These are phyloP conservation scores for Mycena metata DNA, from an alignment of 768 basidiomycete genomes.

Conservation along the genomic window DNA sequence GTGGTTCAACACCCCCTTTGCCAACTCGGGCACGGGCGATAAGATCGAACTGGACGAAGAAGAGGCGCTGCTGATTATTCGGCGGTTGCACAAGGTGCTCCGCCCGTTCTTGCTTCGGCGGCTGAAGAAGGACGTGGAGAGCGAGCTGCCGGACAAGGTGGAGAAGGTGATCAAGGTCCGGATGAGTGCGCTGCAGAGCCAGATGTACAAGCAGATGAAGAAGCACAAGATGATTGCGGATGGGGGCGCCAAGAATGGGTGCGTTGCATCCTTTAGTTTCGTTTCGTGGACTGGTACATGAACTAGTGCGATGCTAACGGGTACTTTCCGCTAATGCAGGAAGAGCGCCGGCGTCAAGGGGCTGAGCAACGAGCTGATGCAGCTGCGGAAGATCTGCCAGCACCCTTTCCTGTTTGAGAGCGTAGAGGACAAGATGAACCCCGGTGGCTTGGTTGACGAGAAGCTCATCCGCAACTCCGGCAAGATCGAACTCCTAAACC, in stretches of 20 bases:
- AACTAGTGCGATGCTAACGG: background rate
- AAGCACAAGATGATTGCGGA: slow-evolving; percentile 97
- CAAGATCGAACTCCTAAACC: slow-evolving; percentile 92
- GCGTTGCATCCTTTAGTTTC: slow-evolving; percentile 42
- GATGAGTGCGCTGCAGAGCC: slow-evolving; percentile 93
- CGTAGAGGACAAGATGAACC: slow-evolving; percentile 95
- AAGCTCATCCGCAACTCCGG: slow-evolving; percentile 89
- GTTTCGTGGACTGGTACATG: background rate
- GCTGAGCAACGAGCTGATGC: slow-evolving; percentile 95
- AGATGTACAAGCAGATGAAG: slow-evolving; percentile 98
- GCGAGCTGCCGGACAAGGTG: slow-evolving; percentile 95
- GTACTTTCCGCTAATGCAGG: slow-evolving; percentile 49
- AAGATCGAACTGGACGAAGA: slow-evolving; percentile 99
- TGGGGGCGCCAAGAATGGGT: slow-evolving; percentile 84
- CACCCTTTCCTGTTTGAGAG: slow-evolving; percentile 97
- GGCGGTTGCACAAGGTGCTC: slow-evolving; percentile 95
- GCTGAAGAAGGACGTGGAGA: slow-evolving; percentile 97
- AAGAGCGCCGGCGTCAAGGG: slow-evolving; percentile 87
- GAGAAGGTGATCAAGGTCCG: slow-evolving; percentile 98
- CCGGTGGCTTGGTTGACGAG: slow-evolving; percentile 84
- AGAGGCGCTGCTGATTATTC: slow-evolving; percentile 97
- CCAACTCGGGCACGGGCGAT: slow-evolving; percentile 97
- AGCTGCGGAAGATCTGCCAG: slow-evolving; percentile 97
- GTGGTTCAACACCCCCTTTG: slow-evolving; percentile 99
- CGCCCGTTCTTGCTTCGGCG: slow-evolving; percentile 93